These are phyloP conservation scores for Hypoxylon sp. DNA, from an alignment of 2,329 filamentous ascomycete genomes.

Conservation along the genomic window DNA sequence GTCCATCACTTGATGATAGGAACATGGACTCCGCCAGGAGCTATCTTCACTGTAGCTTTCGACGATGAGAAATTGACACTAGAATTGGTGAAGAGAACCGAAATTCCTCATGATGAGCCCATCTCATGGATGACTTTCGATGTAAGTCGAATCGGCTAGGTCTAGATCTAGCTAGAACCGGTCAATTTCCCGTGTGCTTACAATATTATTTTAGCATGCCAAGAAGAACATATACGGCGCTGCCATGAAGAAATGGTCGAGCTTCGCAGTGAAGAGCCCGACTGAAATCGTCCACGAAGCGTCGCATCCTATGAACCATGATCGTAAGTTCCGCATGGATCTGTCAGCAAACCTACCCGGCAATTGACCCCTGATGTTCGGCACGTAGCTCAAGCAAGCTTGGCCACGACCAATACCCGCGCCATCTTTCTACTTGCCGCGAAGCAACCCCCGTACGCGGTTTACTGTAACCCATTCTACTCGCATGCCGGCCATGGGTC, in stretches of 20 bases:
- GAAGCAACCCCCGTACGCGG: conserved; percentile 80
- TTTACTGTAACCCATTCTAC: conserved; percentile 95
- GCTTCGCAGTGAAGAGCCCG: conserved; percentile 81
- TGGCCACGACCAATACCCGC: conserved; percentile 81
- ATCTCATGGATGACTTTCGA: conserved; percentile 96
- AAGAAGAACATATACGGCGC: conserved; percentile 90
- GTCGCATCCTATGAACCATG: conserved; percentile 81
- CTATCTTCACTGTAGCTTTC: conserved; percentile 91
- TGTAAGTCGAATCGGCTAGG: conserved; percentile 66
- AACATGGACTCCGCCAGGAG: conserved; percentile 90
- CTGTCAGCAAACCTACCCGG: conserved; percentile 32
- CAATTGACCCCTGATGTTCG: conserved; percentile 34
- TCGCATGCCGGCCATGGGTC: conserved; percentile 86
- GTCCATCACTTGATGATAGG: conserved; percentile 91
- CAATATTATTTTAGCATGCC: conserved; percentile 70
- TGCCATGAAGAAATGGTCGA: conserved; percentile 94
- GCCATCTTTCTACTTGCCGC: conserved; percentile 91
- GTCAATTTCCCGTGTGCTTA: conserved; percentile 39
- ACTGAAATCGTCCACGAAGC: conserved; percentile 81
- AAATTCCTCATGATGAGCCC: conserved; percentile 85
- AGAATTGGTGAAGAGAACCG: conserved; percentile 82
- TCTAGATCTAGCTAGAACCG: neutral
- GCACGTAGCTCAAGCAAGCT: conserved; percentile 74
- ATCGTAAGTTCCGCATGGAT: conserved; percentile 69
- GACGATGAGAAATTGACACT: conserved; percentile 84